Evolutionary conservation across 306 rosid species (phyloP).

Genomic region (Comarum palustre): DNA sequence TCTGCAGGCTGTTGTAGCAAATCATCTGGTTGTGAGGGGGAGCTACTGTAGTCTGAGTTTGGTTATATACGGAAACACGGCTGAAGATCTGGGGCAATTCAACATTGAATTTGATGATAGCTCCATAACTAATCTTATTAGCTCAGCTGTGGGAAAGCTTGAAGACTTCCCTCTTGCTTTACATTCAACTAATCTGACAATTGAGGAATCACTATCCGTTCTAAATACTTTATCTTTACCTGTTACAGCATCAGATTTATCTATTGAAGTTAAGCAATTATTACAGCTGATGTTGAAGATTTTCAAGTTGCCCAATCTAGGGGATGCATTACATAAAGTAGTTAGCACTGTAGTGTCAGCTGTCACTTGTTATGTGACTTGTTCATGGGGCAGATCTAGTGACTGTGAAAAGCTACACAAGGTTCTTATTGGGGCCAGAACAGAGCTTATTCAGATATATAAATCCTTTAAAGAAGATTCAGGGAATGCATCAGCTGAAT

Average conservation of each 20-base stretch:
- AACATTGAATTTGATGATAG: slow-evolving; percentile 88
- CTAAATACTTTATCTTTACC: slow-evolving; percentile 62
- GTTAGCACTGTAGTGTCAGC: slow-evolving; percentile 67
- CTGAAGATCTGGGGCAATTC: slow-evolving; percentile 96
- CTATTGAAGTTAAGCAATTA: slow-evolving; percentile 63
- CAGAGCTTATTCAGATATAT: slow-evolving; percentile 65
- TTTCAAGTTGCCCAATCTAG: slow-evolving; percentile 57
- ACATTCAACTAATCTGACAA: slow-evolving; percentile 53
- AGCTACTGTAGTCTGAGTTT: slow-evolving; percentile 95
- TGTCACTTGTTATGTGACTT: slow-evolving; percentile 61
- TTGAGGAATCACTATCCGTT: slow-evolving; percentile 56
- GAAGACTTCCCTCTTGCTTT: slow-evolving; percentile 90
- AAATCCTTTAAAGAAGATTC: slow-evolving; percentile 38
- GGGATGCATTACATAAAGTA: slow-evolving; percentile 55
- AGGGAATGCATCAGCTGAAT: slow-evolving; percentile 41
- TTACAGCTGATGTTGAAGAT: slow-evolving; percentile 66
- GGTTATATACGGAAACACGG: slow-evolving; percentile 92
- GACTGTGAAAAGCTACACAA: slow-evolving; percentile 48
- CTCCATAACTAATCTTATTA: slow-evolving; percentile 76
- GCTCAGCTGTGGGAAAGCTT: slow-evolving; percentile 78
- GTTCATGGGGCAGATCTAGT: slow-evolving; percentile 38
- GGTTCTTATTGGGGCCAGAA: slow-evolving; percentile 51
- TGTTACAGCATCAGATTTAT: slow-evolving; percentile 59
- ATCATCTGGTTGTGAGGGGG: slow-evolving; percentile 94
- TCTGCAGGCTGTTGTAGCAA: slow-evolving; percentile 87